phyloP scores from a whole-genome alignment of 345 rosid genomes.

The Rhodamnia rubescens region DNA sequence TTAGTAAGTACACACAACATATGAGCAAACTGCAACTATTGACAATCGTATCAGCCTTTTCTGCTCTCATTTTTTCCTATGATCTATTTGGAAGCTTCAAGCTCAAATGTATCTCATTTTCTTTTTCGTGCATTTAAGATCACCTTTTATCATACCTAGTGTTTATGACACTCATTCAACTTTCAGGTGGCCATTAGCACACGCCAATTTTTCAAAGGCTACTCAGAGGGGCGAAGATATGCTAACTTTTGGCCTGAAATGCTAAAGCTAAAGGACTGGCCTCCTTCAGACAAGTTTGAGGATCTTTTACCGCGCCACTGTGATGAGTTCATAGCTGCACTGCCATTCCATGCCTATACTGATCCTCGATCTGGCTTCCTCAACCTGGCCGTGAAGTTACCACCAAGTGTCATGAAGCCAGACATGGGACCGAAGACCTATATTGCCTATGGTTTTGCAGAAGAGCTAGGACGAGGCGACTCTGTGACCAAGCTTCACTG shows the following conservation, averaged over 20 bases:
- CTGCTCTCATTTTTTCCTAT: too few relatives aligned
- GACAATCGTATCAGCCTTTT: not conserved
- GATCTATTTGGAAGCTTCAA: not conserved
- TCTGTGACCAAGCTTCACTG: constrained; percentile 93
- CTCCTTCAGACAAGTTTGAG: constrained; percentile 85
- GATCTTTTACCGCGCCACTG: constrained; percentile 83
- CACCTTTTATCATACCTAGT: not conserved
- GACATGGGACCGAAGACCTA: constrained; percentile 95
- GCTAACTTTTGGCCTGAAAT: constrained; percentile 81
- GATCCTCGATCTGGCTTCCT: constrained; percentile 72
- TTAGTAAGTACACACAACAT: too few relatives aligned
- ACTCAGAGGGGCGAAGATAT: constrained; percentile 61
- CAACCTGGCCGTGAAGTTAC: constrained; percentile 72
- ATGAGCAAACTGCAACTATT: not conserved
- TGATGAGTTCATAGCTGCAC: constrained; percentile 69
- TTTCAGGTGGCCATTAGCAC: constrained; percentile 63
- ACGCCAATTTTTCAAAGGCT: constrained; percentile 66
- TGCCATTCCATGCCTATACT: constrained; percentile 75
- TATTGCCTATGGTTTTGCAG: constrained; percentile 63
- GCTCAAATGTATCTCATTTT: not conserved
- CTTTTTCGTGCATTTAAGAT: not conserved
- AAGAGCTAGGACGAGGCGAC: constrained; percentile 92
- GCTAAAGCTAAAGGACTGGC: constrained; percentile 97
- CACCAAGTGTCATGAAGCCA: constrained; percentile 47
- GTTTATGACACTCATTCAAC: not conserved